Percentiles rank a stretch among this genome's conserved stretches.
phyloP scores from a whole-genome alignment of 805 yeast species.

The Candida insectorum region DNA sequence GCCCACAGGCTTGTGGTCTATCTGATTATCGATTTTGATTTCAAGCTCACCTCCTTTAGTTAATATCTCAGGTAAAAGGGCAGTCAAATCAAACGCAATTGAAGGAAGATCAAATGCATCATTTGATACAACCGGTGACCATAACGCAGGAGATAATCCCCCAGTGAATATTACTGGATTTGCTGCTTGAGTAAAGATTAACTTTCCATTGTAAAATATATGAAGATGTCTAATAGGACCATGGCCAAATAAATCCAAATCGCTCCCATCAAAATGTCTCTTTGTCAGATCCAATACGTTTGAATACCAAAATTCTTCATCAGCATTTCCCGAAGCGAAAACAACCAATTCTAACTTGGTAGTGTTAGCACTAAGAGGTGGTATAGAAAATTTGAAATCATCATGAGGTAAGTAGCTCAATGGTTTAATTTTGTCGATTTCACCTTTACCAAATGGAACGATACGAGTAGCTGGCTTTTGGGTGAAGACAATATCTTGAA shows the following conservation, averaged over 20 bases:
- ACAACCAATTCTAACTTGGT: slow-evolving; percentile 57
- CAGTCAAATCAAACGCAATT: slow-evolving; percentile 68
- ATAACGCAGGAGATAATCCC: slow-evolving; percentile 73
- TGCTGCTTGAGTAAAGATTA: slow-evolving; percentile 63
- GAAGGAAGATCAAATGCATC: slow-evolving; percentile 72
- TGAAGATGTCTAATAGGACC: slow-evolving; percentile 72
- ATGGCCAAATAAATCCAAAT: slow-evolving; percentile 49
- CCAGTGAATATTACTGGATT: slow-evolving; percentile 78
- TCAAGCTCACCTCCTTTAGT: slow-evolving; percentile 30
- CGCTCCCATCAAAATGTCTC: slow-evolving; percentile 29
- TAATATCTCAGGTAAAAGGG: slow-evolving; percentile 57
- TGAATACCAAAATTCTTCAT: slow-evolving; percentile 82
- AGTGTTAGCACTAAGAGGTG: slow-evolving; percentile 50
- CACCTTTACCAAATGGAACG: slow-evolving; percentile 29
- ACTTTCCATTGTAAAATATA: slow-evolving; percentile 54
- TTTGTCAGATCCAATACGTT: slow-evolving; percentile 49
- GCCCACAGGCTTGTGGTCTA: slow-evolving; percentile 26
- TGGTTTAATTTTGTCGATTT: slow-evolving; percentile 20
- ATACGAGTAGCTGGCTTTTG: slow-evolving; percentile 37
- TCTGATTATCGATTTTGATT: slow-evolving; percentile 54
- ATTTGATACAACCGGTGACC: slow-evolving; percentile 77
- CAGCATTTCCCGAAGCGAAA: slow-evolving; percentile 70
- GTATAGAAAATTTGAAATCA: slow-evolving; percentile 35
- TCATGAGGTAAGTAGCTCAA: slow-evolving; percentile 44
- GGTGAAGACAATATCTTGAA: slow-evolving; percentile 21